Conservation (phyloP, 106 monocot genomes). For the Acorus calamus region DNA sequence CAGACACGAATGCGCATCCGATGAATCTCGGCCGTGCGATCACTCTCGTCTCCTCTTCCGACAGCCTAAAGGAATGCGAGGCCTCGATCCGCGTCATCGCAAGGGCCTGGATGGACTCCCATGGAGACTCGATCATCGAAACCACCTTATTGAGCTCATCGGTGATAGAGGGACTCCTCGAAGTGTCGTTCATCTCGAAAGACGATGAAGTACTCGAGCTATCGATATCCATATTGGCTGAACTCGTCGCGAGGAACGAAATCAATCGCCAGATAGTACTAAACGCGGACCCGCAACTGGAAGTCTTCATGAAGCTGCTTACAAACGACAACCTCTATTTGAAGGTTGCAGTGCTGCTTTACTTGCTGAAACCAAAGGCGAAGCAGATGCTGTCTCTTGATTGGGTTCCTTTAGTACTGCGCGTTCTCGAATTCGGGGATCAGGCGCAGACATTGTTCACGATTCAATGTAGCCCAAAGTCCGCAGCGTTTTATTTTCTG, state of each 20-base stretch:
- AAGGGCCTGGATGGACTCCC: slow-evolving; percentile 43
- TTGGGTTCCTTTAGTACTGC: slow-evolving; percentile 56
- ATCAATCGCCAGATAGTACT: slow-evolving; percentile 53
- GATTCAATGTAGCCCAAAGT: slow-evolving; percentile 47
- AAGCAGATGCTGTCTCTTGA: slow-evolving; percentile 70
- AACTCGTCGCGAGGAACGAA: slow-evolving; percentile 46
- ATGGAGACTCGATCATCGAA: slow-evolving; percentile 25
- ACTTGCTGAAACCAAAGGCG: slow-evolving; percentile 61
- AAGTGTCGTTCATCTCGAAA: slow-evolving; percentile 57
- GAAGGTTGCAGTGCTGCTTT: slow-evolving; percentile 50
- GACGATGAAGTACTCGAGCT: slow-evolving; percentile 52
- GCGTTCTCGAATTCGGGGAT: slow-evolving; percentile 50
- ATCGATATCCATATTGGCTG: slow-evolving; percentile 47
- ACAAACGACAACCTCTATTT: slow-evolving; percentile 35
- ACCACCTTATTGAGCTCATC: slow-evolving; percentile 40
- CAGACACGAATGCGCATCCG: slow-evolving; percentile 6
- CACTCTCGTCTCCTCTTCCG: slow-evolving; percentile 49
- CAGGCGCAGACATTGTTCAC: slow-evolving; percentile 36
- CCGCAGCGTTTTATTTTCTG: slow-evolving; percentile 60
- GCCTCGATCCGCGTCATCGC: slow-evolving; percentile 38
- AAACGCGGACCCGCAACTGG: slow-evolving; percentile 66
- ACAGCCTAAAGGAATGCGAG: slow-evolving; percentile 53
- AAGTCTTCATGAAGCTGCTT: slow-evolving; percentile 57
- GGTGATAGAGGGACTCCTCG: slow-evolving; percentile 57
- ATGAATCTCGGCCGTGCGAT: slow-evolving; percentile 39